phyloP scores from a whole-genome alignment of 495 filamentous ascomycete species.

The Neurospora sp. region DNA sequence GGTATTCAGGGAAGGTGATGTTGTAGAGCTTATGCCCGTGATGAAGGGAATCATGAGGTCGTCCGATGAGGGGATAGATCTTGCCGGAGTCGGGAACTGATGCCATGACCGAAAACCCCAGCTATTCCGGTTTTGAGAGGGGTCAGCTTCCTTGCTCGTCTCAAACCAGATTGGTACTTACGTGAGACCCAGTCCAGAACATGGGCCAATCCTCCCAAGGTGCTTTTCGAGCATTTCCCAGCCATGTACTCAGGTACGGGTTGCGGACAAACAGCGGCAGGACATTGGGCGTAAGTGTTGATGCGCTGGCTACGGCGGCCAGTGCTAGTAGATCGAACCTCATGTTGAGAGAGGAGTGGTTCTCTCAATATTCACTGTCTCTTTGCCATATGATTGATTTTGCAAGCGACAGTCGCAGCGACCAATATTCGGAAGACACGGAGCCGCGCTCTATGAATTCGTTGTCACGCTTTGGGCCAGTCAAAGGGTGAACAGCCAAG shows the following conservation, averaged over 20 bases:
- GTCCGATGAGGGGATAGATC: constrained; percentile 81
- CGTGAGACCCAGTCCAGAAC: constrained; percentile 77
- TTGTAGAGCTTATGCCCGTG: constrained; percentile 42
- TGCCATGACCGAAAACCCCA: constrained; percentile 76
- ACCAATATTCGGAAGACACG: not conserved
- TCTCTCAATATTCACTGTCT: not conserved
- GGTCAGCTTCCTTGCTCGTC: not conserved
- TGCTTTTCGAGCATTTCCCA: constrained; percentile 61
- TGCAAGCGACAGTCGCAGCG: not conserved
- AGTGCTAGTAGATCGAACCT: constrained; percentile 25
- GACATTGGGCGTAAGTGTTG: constrained; percentile 62
- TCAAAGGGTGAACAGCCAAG: not conserved
- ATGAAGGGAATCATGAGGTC: constrained; percentile 70
- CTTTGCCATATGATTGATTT: not conserved
- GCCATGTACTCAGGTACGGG: constrained; percentile 86
- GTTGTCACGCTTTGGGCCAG: not conserved
- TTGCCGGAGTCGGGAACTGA: constrained; percentile 56
- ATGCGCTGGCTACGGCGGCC: constrained; percentile 30
- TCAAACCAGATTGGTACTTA: constrained; percentile 5
- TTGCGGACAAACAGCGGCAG: constrained; percentile 83
- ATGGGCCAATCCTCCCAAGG: constrained; percentile 96
- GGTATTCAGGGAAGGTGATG: constrained; percentile 60
- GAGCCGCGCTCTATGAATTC: not conserved
- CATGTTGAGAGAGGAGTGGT: constrained; percentile 14
- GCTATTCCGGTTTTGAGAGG: constrained; percentile 21